Evolutionary conservation across 495 filamentous ascomycete species (phyloP), one percentile per base, ranked within the genome.

Genomic region (Aspergillus mulundensis): DNA sequence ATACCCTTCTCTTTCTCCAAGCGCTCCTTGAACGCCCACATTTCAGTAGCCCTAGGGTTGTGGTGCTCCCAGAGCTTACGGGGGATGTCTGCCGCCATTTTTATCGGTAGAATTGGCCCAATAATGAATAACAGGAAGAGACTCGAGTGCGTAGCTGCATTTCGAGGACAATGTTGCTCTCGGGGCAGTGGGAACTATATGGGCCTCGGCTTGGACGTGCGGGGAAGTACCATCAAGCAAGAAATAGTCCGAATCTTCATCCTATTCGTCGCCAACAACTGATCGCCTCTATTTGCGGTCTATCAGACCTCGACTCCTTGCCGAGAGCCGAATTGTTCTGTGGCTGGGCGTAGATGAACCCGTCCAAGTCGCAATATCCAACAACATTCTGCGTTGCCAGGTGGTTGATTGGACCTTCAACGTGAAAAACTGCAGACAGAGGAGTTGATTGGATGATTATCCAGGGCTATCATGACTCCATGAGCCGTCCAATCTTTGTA

Each of bases 51-150:
- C 50, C 78, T 65, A 8, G 86, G 86, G 53, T 76, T 65, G 21
- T 80, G 71, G 66, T 89, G 87, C 61, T 79, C 72, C 87, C 87
- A 90, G 49, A 77, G 66, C 62, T 75, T 77, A 40, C 73, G 66
- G 7, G 71, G 73, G 19, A 68, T 36, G 2, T 62, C 36, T 50
- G 48, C 12, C 23, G 54, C 30, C 48, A 8, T 61, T 10, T 19
- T 24, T 8, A 15, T 50, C 21, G 16, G 48, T 16, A 40, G 20
- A 12, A 10, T 25, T 2, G 34, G 21, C 11, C 3, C 14, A 15
- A 21, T 5, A 30, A 46, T 10, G 4, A 50, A 50, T 6, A 21
- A 20, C 24, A 18, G 20, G 16, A n/a, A 34, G 53, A 40, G 24
- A 19, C 15, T 40, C 25, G 12, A 40, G 20, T 30, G 7, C 3